Base-by-base conservation (phyloP, 2,329 filamentous ascomycete species). In the Claviceps paspali region DNA sequence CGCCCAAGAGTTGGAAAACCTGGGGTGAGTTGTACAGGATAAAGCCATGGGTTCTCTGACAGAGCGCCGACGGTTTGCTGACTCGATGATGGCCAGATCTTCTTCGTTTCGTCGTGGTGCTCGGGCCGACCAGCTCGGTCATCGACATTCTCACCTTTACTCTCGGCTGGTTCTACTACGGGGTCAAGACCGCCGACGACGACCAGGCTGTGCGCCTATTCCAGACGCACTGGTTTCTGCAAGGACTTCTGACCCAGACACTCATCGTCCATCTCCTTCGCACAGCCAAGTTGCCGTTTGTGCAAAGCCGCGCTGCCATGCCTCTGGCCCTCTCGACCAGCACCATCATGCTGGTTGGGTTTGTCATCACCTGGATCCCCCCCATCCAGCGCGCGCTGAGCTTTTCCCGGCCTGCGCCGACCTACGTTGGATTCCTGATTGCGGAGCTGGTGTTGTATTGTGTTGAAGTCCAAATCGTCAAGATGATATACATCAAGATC, bases 211-310 rank as follows among this genome's bases (percentile, higher is more conserved):
- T 52, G 19, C 26, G 24, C 9, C 39, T 36, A 33, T 47, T 47
- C 36, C 49, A 49, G 38, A 48, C 49, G 5, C 49, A 52, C 35
- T 52, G 49, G 49, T 52, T 52, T 33, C 43, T 51, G 1, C 48
- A 52, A 19, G 49, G 49, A 36, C 47, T 52, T 14, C 42, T 52
- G 12, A 52, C 49, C 12, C 49, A 52, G 35, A 52, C 49, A 7
- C 44, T 52, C n/a, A 52, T 52, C 24, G 49, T 52, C 17, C 49
- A 52, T 26, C 26, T 52, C 21, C 33, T 52, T 33, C 47, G 49
- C 15, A 52, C 49, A 5, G 45, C 45, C 34, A 51, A 47, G 40
- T 28, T 52, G 12, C 49, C 49, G 2, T 50, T 51, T 28, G 12
- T 52, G 11, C 47, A 52, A 28, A 48, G 45, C 38, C 45, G 48